Evolutionary conservation across 257 asterid genomes (phyloP), one percentile per base, ranked within the genome.

Genomic region (Fraxinus cuspidata): DNA sequence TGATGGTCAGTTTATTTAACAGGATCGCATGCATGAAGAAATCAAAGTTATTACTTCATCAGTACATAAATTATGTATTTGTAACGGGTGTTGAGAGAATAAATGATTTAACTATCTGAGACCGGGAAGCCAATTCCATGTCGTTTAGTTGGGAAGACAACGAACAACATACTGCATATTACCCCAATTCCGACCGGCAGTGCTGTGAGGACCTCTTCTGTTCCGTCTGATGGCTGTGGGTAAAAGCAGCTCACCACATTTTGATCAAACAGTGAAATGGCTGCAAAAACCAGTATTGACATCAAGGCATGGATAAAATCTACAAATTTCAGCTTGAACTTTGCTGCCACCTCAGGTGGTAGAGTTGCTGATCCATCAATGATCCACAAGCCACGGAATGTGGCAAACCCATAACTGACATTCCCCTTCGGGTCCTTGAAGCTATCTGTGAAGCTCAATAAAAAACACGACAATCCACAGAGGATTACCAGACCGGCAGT

Each of bases 71-170:
- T 12, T 37, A 32, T 67, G 49, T 53, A 75, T 37, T 74, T 67
- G 58, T 37, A 77, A 71, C 75, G 34, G 51, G 32, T 64, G 18
- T 56, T 15, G 11, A 40, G 27, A 56, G 60, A 21, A 38, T 23
- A 25, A 27, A 79, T 63, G 32, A 68, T 73, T 81, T 51, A 88
- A 74, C 56, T 67, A 23, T 82, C 80, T 27, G 96, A 84, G 51
- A 92, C 80, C 42, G 99, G 99, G 74, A 96, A 96, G 38, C 98
- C 99, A 78, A 93, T 96, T 0, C 97, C 98, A 38, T 92, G 97
- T 37, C 99, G 88, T 28, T 86, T 83, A 2, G 99, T 90, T 12
- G 99, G 98, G 77, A 96, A 93, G 32, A 80, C 88, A 34, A 96
- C 93, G 70, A 96, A 96, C 83, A 96, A 27, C 96, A 93, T 87